Evolutionary conservation across 139 green algal species (phyloP).

Genomic region (Chlorella sp.): DNA sequence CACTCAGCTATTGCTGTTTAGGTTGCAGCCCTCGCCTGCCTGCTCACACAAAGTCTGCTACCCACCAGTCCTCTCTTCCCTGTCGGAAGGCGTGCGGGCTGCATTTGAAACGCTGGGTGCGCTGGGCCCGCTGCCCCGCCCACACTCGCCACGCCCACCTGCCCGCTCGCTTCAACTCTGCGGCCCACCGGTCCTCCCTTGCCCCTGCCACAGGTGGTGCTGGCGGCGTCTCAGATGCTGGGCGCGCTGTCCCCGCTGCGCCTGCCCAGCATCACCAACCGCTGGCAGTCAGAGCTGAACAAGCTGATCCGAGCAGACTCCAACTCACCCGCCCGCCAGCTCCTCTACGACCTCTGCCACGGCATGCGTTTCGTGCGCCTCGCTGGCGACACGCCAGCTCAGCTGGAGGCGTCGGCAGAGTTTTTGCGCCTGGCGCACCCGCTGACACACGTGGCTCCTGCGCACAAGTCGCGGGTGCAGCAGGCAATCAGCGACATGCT

Average conservation of each 20-base stretch:
- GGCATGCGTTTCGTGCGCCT: slow-evolving; percentile 61
- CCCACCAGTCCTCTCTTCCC: too few species aligned
- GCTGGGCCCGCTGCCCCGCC: too few species aligned
- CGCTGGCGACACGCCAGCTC: slow-evolving; percentile 40
- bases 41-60: too few species aligned
- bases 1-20: too few species aligned
- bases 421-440: slow-evolving; percentile 76
- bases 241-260: slow-evolving; percentile 47
- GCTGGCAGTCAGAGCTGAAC: slow-evolving; percentile 57
- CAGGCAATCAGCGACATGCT: slow-evolving; percentile 81
- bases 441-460: slow-evolving; percentile 68
- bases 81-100: too few species aligned
- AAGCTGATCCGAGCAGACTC: slow-evolving; percentile 58
- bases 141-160: not conserved
- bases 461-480: slow-evolving; percentile 87
- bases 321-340: slow-evolving; percentile 34
- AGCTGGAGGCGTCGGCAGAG: slow-evolving; percentile 51
- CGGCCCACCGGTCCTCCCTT: not conserved
- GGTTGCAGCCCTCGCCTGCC: too few species aligned
- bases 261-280: slow-evolving; percentile 36
- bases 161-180: not conserved
- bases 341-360: slow-evolving; percentile 48
- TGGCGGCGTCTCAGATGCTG: slow-evolving; percentile 43
- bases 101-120: too few species aligned
- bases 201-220: slow-evolving; percentile 30